These are phyloP conservation scores for Penicillium egyptiacum DNA, from an alignment of 495 filamentous ascomycete species.

Conservation along the genomic window DNA sequence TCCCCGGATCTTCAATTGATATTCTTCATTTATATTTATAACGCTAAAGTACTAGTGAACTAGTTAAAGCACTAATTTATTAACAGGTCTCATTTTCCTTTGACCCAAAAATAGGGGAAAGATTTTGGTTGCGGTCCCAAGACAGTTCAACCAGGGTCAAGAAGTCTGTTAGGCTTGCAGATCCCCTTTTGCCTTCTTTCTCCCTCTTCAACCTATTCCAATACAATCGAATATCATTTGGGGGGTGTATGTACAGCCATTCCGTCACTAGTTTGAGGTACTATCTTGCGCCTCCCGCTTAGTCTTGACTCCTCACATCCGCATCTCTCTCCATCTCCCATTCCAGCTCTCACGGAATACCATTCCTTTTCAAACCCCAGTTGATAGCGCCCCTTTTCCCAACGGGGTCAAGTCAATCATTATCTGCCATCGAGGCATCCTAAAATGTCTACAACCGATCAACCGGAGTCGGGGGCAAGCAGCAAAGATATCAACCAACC, in stretches of 20 bases:
- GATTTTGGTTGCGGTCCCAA: neutral
- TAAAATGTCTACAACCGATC: conserved; percentile 33
- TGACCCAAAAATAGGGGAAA: conserved; percentile 7
- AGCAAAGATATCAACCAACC: conserved; percentile 21
- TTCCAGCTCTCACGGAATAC: neutral
- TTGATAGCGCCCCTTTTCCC: conserved; percentile 11
- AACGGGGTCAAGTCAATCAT: conserved; percentile 21
- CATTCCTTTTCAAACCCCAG: conserved; percentile 6
- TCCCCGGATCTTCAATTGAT: conserved; percentile 22
- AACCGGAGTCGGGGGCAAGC: conserved; percentile 24
- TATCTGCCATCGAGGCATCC: conserved; percentile 16
- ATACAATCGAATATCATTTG: neutral
- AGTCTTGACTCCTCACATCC: conserved; percentile 30
- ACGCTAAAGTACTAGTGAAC: neutral
- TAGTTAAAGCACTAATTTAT: neutral
- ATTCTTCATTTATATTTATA: conserved; percentile 7
- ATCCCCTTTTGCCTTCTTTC: conserved; percentile 18
- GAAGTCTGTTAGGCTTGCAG: conserved; percentile 8
- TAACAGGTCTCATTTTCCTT: neutral
- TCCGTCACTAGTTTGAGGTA: conserved; percentile 16
- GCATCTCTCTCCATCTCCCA: conserved; percentile 8
- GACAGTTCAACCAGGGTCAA: conserved; percentile 10
- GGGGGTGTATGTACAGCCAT: conserved; percentile 5
- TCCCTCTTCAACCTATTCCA: conserved; percentile 3
- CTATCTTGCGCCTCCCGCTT: conserved; percentile 20